phyloP scores from a whole-genome alignment of 345 rosid species.

The Brassica rapa region DNA sequence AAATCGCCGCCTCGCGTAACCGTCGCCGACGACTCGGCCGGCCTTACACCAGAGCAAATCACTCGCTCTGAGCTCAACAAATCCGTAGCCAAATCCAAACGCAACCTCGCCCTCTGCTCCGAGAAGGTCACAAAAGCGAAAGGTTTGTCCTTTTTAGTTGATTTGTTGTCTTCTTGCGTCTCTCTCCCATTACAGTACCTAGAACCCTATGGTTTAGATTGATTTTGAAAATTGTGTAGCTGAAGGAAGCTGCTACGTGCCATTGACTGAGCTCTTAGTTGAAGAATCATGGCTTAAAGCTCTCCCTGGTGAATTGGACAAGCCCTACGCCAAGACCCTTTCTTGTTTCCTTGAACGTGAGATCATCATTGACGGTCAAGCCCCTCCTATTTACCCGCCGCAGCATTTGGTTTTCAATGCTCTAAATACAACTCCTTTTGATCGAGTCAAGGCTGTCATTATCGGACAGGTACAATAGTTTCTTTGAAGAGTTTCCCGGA shows the following conservation, averaged over 20 bases:
- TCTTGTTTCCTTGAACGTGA: slow-evolving; percentile 64
- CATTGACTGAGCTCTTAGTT: slow-evolving; percentile 78
- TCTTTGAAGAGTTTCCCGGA: neutral
- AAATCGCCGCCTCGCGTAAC: slow-evolving; percentile 36
- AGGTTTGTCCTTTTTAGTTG: slow-evolving; percentile 36
- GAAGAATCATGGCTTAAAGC: slow-evolving; percentile 81
- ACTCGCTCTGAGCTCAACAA: slow-evolving; percentile 65
- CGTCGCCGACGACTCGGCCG: slow-evolving; percentile 36
- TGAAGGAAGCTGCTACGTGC: slow-evolving; percentile 52
- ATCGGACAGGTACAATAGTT: slow-evolving; percentile 67
- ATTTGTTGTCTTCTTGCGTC: neutral
- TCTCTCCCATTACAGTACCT: neutral
- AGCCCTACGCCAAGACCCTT: slow-evolving; percentile 62
- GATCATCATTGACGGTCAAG: slow-evolving; percentile 33
- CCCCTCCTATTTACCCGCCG: slow-evolving; percentile 67
- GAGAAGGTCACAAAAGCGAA: slow-evolving; percentile 56
- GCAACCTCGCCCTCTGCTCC: slow-evolving; percentile 67
- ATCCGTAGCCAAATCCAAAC: slow-evolving; percentile 64
- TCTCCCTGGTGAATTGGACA: slow-evolving; percentile 67
- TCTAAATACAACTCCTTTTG: slow-evolving; percentile 74
- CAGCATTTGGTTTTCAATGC: slow-evolving; percentile 82
- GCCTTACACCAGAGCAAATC: slow-evolving; percentile 54
- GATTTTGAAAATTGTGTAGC: slow-evolving; percentile 5
- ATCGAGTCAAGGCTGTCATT: slow-evolving; percentile 76
- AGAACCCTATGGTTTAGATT: neutral